Percentiles rank a stretch among this genome's conserved stretches.
Conservation (phyloP, 768 basidiomycete species). For the Hydnomerulius pinastri region DNA sequence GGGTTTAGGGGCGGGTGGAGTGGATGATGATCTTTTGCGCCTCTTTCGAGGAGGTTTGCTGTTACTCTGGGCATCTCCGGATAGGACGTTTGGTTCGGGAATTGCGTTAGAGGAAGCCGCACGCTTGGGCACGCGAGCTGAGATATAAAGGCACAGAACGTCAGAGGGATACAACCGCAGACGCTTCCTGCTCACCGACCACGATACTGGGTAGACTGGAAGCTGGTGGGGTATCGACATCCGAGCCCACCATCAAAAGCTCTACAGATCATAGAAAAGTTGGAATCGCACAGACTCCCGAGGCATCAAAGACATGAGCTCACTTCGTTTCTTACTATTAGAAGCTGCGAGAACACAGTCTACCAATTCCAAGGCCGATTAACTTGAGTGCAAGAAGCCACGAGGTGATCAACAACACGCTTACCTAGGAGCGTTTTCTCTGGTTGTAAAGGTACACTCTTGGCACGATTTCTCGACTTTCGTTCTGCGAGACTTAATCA, state of each 20-base stretch:
- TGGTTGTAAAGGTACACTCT: slow-evolving; percentile 19
- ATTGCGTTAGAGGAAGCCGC: neutral
- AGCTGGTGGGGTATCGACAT: slow-evolving; percentile 6
- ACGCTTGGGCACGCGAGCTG: slow-evolving; percentile 23
- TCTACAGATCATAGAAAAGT: slow-evolving; percentile 9
- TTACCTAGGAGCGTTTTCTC: slow-evolving; percentile 17
- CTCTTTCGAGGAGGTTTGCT: slow-evolving; percentile 21
- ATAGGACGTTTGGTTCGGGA: neutral
- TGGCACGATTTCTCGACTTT: slow-evolving; percentile 9
- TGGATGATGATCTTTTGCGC: slow-evolving; percentile 22
- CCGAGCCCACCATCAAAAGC: neutral
- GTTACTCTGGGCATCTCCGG: neutral
- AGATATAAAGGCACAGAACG: no score
- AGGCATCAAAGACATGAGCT: slow-evolving; percentile 1
- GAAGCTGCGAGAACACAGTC: slow-evolving; percentile 10
- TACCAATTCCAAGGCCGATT: slow-evolving; percentile 1
- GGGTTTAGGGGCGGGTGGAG: slow-evolving; percentile 10
- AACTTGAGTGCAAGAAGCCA: slow-evolving; percentile 10
- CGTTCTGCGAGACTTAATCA: slow-evolving; percentile 14
- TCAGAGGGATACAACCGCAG: slow-evolving; percentile 2
- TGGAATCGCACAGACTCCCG: neutral
- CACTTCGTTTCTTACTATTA: slow-evolving; percentile 16
- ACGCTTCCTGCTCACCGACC: slow-evolving; percentile 13
- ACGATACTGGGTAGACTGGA: slow-evolving; percentile 7
- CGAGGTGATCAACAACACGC: neutral